phyloP scores from a whole-genome alignment of 805 yeast species.

The Candida tammaniensis region DNA sequence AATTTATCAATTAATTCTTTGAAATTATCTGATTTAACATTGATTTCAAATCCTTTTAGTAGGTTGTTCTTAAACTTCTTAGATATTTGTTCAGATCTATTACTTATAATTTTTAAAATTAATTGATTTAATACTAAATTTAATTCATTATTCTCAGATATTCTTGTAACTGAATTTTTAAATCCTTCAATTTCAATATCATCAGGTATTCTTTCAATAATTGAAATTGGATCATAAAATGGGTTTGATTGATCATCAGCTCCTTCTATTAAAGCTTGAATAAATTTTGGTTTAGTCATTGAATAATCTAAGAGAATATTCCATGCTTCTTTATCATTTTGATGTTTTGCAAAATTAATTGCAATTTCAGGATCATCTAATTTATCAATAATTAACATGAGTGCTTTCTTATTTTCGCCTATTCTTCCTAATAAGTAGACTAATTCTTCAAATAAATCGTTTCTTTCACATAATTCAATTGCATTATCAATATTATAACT shows the following conservation, averaged over 20 bases:
- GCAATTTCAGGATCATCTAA: slow-evolving; percentile 79
- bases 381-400: slow-evolving; percentile 71
- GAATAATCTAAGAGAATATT: slow-evolving; percentile 69
- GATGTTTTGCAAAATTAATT: slow-evolving; percentile 67
- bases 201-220: slow-evolving; percentile 62
- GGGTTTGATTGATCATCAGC: slow-evolving; percentile 52
- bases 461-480: slow-evolving; percentile 57
- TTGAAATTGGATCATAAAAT: slow-evolving; percentile 60
- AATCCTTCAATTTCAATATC: slow-evolving; percentile 65
- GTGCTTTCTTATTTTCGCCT: slow-evolving; percentile 76
- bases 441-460: slow-evolving; percentile 61
- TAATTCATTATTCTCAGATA: slow-evolving; percentile 63
- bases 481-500: slow-evolving; percentile 71
- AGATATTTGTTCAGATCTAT: slow-evolving; percentile 29
- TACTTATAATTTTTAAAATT: slow-evolving; percentile 39
- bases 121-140: slow-evolving; percentile 49
- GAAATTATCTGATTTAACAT: slow-evolving; percentile 15
- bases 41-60: slow-evolving; percentile 28
- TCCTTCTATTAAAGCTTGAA: slow-evolving; percentile 66
- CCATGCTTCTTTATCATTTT: slow-evolving; percentile 79
- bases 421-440: slow-evolving; percentile 79
- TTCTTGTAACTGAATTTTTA: slow-evolving; percentile 54
- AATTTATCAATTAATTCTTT: slow-evolving; percentile 25
- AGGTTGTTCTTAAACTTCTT: slow-evolving; percentile 17
- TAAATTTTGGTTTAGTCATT: slow-evolving; percentile 69